phyloP scores from a whole-genome alignment of 257 asterid genomes.

The Fraxinus pennsylvanica region DNA sequence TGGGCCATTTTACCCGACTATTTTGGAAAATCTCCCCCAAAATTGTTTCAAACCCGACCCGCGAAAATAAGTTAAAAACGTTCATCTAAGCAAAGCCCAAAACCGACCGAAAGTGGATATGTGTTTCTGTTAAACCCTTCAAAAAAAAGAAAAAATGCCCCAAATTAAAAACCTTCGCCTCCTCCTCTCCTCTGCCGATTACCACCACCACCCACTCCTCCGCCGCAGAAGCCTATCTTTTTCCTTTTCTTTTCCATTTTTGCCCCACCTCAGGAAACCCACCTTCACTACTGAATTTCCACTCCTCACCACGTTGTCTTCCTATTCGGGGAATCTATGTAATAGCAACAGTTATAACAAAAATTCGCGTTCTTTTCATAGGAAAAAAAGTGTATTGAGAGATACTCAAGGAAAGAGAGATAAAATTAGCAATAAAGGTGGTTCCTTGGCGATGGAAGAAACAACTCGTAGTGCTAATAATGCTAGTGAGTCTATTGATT shows the following conservation, averaged over 20 bases:
- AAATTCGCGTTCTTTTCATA: constrained; percentile 45
- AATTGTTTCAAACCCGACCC: background rate
- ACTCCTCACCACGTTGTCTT: constrained; percentile 40
- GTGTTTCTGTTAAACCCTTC: background rate
- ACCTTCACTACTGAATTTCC: constrained; percentile 4
- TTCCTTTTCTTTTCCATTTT: constrained; percentile 30
- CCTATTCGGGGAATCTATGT: constrained; percentile 40
- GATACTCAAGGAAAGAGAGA: constrained; percentile 38
- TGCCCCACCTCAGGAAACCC: constrained; percentile 19
- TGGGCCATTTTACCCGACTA: too few species aligned
- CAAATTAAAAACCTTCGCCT: constrained; percentile 65
- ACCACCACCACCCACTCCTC: constrained; percentile 45
- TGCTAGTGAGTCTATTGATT: constrained; percentile 44
- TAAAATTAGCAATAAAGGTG: constrained; percentile 34
- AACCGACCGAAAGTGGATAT: background rate
- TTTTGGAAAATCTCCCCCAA: too few species aligned
- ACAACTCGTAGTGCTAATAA: constrained; percentile 16
- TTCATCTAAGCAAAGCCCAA: background rate
- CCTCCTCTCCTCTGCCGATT: constrained; percentile 62
- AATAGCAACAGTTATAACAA: constrained; percentile 8
- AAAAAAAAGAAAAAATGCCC: constrained; percentile 39
- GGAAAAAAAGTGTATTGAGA: constrained; percentile 36
- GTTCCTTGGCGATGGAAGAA: constrained; percentile 52
- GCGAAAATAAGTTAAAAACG: background rate
- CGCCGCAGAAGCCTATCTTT: constrained; percentile 39